These are phyloP conservation scores for Eimeria praecox DNA, from an alignment of 169 alveolate species.

Conservation along the genomic window DNA sequence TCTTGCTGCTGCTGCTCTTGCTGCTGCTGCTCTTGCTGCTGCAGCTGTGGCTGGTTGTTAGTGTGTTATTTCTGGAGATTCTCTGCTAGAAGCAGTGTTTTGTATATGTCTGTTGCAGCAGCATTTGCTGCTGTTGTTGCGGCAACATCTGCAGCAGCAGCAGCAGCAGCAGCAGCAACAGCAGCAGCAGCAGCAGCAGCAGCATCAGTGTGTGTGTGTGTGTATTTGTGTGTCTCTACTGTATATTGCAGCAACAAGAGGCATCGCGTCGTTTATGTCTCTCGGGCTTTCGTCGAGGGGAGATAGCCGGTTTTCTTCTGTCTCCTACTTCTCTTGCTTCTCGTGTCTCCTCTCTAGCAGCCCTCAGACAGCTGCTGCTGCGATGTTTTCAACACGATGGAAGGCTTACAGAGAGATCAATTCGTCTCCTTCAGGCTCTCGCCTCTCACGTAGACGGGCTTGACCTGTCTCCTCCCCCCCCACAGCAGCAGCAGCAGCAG, in stretches of 20 bases:
- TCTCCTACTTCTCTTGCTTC: slow-evolving; percentile 29
- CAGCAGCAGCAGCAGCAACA: neutral
- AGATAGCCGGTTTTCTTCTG: slow-evolving; percentile 41
- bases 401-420: slow-evolving; percentile 34
- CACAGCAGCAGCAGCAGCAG: neutral
- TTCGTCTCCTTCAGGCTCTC: slow-evolving; percentile 30
- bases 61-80: neutral
- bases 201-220: neutral
- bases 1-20: neutral
- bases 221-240: neutral
- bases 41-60: neutral
- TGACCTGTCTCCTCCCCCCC: neutral
- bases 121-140: neutral
- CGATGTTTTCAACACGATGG: slow-evolving; percentile 46
- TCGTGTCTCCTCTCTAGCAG: slow-evolving; percentile 33
- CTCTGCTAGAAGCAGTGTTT: neutral
- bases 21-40: slow-evolving; percentile 47
- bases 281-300: slow-evolving; percentile 42
- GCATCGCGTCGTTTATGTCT: slow-evolving; percentile 8
- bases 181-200: neutral
- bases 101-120: neutral
- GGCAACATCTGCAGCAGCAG: neutral
- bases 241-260: slow-evolving; percentile 11
- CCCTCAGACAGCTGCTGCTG: slow-evolving; percentile 72
- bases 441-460: slow-evolving; percentile 47